Conservation (phyloP, 1,284 basidiomycete genomes). For the Ustilago trichophora region DNA sequence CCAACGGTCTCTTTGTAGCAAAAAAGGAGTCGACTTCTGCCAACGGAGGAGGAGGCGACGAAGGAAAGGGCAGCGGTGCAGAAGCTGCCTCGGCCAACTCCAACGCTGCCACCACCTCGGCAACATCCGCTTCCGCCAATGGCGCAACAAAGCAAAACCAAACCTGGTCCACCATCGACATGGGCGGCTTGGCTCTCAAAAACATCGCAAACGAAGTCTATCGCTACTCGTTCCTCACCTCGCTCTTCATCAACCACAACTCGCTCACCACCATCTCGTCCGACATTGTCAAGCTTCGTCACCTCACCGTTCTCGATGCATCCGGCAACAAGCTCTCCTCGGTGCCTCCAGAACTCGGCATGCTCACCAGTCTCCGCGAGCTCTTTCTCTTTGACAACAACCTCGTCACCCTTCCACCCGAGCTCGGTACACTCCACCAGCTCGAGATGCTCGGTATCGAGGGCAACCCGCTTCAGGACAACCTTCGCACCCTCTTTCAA, state of each 20-base stretch:
- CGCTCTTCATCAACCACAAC: constrained; percentile 98
- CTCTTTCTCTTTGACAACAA: constrained; percentile 96
- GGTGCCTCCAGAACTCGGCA: constrained; percentile 87
- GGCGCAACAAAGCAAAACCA: constrained; percentile 40
- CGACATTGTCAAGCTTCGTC: constrained; percentile 82
- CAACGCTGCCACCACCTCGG: constrained; percentile 18
- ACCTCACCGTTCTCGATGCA: constrained; percentile 89
- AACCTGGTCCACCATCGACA: constrained; percentile 88
- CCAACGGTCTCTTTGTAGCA: constrained; percentile 68
- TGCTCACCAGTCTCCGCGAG: constrained; percentile 88
- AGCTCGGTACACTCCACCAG: constrained; percentile 90
- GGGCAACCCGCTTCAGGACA: constrained; percentile 88
- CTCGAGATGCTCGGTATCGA: constrained; percentile 93
- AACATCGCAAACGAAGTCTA: constrained; percentile 83
- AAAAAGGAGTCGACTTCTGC: constrained; percentile 41
- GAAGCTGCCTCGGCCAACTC: constrained; percentile 13
- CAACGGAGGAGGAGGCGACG: constrained; percentile 42
- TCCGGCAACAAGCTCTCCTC: constrained; percentile 85
- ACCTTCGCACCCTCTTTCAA: constrained; percentile 82
- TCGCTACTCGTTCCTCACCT: constrained; percentile 92
- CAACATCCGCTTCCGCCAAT: constrained; percentile 5
- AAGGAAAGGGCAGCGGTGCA: constrained; percentile 22
- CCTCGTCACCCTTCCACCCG: constrained; percentile 81
- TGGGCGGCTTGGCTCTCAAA: constrained; percentile 94
- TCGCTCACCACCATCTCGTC: constrained; percentile 81